Evolutionary conservation across 768 basidiomycete genomes (phyloP).

Genomic region (Strobilomyces dryophilus): DNA sequence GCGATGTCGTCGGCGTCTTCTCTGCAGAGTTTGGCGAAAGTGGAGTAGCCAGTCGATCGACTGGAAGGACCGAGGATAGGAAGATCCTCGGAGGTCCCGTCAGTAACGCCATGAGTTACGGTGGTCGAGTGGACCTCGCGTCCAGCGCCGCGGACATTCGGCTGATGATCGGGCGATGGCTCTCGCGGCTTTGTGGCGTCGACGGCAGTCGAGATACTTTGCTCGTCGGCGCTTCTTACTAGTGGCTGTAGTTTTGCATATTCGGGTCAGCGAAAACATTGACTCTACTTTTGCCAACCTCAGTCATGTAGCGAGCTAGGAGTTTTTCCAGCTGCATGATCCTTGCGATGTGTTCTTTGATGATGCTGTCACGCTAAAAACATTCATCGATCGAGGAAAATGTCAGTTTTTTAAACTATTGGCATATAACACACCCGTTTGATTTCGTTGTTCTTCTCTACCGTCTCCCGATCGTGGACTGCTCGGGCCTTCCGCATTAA

Average conservation of each 20-base stretch:
- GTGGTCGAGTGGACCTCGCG: constrained; percentile 10
- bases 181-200: constrained; percentile 9
- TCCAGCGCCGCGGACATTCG: constrained; percentile 17
- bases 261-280: constrained; percentile 14
- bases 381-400: neutral
- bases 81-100: constrained; percentile 8
- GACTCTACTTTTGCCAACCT: constrained; percentile 16
- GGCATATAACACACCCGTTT: constrained; percentile 37
- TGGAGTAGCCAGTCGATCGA: constrained; percentile 20
- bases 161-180: constrained; percentile 12
- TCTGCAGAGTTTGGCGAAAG: constrained; percentile 24
- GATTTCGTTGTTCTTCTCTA: constrained; percentile 54
- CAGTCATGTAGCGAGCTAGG: constrained; percentile 41
- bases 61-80: constrained; percentile 9
- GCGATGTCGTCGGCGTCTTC: constrained; percentile 28
- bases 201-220: constrained; percentile 9
- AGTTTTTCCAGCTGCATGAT: constrained; percentile 43
- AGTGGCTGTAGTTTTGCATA: constrained; percentile 10
- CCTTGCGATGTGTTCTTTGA: constrained; percentile 40
- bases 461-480: constrained; percentile 49
- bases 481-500: constrained; percentile 43
- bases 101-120: constrained; percentile 5
- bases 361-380: constrained; percentile 45
- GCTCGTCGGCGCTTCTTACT: constrained; percentile 11
- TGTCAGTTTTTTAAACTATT: constrained; percentile 3